These are phyloP conservation scores for Striga hermonthica DNA, from an alignment of 305 asterid species.

Conservation along the genomic window DNA sequence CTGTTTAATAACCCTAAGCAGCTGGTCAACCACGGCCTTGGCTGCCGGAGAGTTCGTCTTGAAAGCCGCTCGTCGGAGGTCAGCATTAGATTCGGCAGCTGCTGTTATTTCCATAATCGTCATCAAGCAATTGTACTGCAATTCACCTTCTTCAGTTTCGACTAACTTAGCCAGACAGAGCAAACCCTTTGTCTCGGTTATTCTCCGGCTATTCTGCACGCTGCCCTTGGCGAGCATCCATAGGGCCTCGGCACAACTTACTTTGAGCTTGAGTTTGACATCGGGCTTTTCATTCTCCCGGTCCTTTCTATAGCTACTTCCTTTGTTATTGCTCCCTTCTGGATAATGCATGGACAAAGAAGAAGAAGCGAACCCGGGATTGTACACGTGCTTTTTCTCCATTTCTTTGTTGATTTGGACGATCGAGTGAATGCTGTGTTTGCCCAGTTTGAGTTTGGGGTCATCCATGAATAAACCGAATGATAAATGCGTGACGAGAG, in stretches of 20 bases:
- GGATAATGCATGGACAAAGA: conserved; percentile 48
- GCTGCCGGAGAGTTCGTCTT: conserved; percentile 83
- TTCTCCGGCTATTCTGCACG: conserved; percentile 62
- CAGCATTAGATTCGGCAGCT: conserved; percentile 73
- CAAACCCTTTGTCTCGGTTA: conserved; percentile 82
- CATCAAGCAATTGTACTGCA: conserved; percentile 71
- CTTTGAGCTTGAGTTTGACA: conserved; percentile 56
- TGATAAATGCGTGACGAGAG: conserved; percentile 64
- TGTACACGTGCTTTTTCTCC: conserved; percentile 53
- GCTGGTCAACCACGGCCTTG: conserved; percentile 82
- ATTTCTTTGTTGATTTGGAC: conserved; percentile 69
- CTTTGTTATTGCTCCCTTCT: conserved; percentile 50
- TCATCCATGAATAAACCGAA: conserved; percentile 61
- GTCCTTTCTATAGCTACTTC: conserved; percentile 52
- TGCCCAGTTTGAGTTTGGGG: conserved; percentile 38
- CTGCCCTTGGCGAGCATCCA: conserved; percentile 83
- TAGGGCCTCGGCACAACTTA: conserved; percentile 66
- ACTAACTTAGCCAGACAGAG: conserved; percentile 80
- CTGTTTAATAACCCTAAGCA: conserved; percentile 53
- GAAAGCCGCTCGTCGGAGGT: conserved; percentile 75
- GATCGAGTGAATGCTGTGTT: conserved; percentile 54
- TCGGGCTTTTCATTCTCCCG: conserved; percentile 68
- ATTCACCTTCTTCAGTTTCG: conserved; percentile 65
- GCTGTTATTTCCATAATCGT: conserved; percentile 75
- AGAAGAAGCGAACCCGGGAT: conserved; percentile 47